Evolutionary conservation across 805 yeast genomes (phyloP).

Genomic region (Candida xiaguanensis): DNA sequence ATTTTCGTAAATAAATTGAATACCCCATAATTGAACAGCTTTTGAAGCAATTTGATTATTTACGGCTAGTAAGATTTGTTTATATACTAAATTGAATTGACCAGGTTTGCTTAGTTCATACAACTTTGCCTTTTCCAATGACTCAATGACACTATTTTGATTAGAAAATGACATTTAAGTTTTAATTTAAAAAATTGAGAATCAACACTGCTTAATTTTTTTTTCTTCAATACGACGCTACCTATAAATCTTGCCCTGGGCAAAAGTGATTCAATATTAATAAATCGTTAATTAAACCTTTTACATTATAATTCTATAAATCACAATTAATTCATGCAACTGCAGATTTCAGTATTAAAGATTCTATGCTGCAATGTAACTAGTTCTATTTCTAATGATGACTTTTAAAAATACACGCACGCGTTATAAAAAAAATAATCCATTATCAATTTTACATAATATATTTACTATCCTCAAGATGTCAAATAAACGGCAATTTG

Average conservation of each 20-base stretch:
- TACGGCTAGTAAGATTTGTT: slow-evolving; percentile 37
- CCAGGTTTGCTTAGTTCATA: slow-evolving; percentile 5
- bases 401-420: neutral
- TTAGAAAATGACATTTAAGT: neutral
- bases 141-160: neutral
- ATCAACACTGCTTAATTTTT: too few relatives aligned
- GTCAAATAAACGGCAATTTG: slow-evolving; percentile 13
- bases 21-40: slow-evolving; percentile 38
- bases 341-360: too few relatives aligned
- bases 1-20: slow-evolving; percentile 35
- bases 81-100: slow-evolving; percentile 28
- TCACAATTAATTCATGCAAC: too few relatives aligned
- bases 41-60: slow-evolving; percentile 20
- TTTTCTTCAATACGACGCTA: neutral
- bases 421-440: neutral
- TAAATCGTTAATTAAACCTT: too few relatives aligned
- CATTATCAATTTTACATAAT: too few relatives aligned
- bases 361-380: too few relatives aligned
- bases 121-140: slow-evolving; percentile 3
- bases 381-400: too few relatives aligned
- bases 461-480: too few relatives aligned
- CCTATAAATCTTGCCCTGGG: too few relatives aligned
- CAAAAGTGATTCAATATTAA: too few relatives aligned
- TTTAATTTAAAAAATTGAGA: neutral
- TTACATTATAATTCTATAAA: too few relatives aligned